These are phyloP conservation scores for Cucurbita maxima DNA, from an alignment of 306 rosid species.

Conservation along the genomic window DNA sequence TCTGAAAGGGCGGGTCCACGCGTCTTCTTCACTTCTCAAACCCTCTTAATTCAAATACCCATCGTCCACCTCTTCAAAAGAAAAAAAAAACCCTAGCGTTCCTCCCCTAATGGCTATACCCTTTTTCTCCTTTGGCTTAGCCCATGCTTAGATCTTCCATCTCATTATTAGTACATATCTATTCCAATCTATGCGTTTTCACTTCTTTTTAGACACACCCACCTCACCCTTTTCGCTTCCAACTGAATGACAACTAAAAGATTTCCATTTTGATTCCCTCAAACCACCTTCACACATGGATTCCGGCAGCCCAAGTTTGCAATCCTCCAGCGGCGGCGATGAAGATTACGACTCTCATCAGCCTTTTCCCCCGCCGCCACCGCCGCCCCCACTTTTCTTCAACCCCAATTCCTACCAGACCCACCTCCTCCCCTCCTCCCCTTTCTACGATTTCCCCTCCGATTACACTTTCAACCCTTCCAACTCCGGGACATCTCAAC, in stretches of 20 bases:
- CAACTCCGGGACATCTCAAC: constrained; percentile 27
- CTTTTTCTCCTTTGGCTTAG: background rate
- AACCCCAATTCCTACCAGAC: constrained; percentile 16
- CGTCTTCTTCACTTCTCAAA: background rate
- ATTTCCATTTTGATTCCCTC: constrained; percentile 6
- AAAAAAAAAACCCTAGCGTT: constrained; percentile 30
- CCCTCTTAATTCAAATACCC: background rate
- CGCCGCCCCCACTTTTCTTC: constrained; percentile 12
- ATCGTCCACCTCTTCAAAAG: constrained; percentile 1
- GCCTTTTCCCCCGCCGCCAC: constrained; percentile 10
- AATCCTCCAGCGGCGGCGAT: constrained; percentile 80
- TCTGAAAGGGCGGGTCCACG: constrained; percentile 34
- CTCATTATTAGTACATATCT: background rate
- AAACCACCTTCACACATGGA: constrained; percentile 24
- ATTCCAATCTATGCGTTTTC: background rate
- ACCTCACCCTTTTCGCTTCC: background rate
- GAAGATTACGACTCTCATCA: constrained; percentile 53
- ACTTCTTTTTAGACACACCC: background rate
- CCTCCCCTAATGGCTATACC: no score
- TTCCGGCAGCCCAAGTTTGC: constrained; percentile 75
- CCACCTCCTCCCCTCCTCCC: constrained; percentile 6
- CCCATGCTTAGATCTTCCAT: background rate
- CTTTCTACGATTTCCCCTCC: constrained; percentile 17
- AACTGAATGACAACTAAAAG: background rate
- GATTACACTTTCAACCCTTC: constrained; percentile 14